phyloP scores from a whole-genome alignment of 331 rosid genomes.

The Pyracantha coccinea region DNA sequence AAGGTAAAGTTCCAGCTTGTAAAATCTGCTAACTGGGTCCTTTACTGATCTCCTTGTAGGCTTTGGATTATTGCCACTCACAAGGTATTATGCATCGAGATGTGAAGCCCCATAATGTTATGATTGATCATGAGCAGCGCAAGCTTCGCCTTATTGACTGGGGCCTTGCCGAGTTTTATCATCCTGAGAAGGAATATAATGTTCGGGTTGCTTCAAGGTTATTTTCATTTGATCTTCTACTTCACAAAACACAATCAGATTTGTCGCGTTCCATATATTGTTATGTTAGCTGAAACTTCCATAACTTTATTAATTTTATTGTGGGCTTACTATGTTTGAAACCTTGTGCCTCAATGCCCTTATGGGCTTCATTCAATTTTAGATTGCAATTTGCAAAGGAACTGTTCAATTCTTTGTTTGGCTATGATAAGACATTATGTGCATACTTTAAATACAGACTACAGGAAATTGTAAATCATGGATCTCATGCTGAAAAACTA shows the following conservation, averaged over 20 bases:
- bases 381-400: neutral
- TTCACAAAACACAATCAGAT: conserved; percentile 5
- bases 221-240: neutral
- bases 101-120: conserved; percentile 92
- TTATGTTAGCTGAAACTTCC: neutral
- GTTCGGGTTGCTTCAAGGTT: conserved; percentile 98
- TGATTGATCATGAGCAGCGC: conserved; percentile 92
- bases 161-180: conserved; percentile 96
- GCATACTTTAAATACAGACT: too few relatives aligned
- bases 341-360: neutral
- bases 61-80: conserved; percentile 89
- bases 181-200: conserved; percentile 87
- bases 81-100: conserved; percentile 96
- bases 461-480: neutral
- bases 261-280: neutral
- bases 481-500: neutral
- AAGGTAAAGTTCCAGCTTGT: neutral
- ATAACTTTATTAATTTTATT: neutral
- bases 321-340: neutral
- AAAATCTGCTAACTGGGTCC: neutral
- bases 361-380: neutral
- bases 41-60: conserved; percentile 33
- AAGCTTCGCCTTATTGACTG: conserved; percentile 92
- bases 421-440: neutral
- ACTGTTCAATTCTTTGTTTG: neutral